phyloP scores from a whole-genome alignment of 2,329 filamentous ascomycete species.

The Ceratocystis cacaofunesta region DNA sequence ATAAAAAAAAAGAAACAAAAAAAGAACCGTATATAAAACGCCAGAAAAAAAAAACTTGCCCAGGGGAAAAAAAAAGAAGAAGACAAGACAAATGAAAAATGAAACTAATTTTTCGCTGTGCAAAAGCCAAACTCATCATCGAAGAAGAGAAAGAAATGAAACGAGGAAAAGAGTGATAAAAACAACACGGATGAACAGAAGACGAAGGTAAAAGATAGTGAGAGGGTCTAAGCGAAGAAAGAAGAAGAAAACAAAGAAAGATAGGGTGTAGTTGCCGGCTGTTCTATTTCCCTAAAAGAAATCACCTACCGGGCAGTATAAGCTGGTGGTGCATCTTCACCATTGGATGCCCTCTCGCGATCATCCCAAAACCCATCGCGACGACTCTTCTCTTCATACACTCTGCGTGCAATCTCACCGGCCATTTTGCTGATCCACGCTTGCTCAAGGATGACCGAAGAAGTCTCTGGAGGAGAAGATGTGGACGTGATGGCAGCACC shows the following conservation, averaged over 20 bases:
- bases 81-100: neutral
- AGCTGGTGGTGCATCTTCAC: conserved; percentile 42
- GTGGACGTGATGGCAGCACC: neutral
- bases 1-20: neutral
- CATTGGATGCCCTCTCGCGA: conserved; percentile 19
- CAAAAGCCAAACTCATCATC: conserved; percentile 3
- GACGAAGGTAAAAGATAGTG: neutral
- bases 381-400: conserved; percentile 68
- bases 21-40: neutral
- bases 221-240: neutral
- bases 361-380: conserved; percentile 39
- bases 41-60: neutral
- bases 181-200: neutral
- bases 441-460: conserved; percentile 55
- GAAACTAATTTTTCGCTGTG: neutral
- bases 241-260: neutral
- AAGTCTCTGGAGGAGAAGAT: conserved; percentile 30
- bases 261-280: neutral
- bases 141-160: neutral
- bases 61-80: neutral
- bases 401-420: conserved; percentile 72
- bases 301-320: conserved; percentile 32
- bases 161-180: neutral
- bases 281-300: neutral
- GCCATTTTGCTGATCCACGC: conserved; percentile 91